phyloP scores from a whole-genome alignment of 441 rosid genomes.

The Corymbia calophylla region DNA sequence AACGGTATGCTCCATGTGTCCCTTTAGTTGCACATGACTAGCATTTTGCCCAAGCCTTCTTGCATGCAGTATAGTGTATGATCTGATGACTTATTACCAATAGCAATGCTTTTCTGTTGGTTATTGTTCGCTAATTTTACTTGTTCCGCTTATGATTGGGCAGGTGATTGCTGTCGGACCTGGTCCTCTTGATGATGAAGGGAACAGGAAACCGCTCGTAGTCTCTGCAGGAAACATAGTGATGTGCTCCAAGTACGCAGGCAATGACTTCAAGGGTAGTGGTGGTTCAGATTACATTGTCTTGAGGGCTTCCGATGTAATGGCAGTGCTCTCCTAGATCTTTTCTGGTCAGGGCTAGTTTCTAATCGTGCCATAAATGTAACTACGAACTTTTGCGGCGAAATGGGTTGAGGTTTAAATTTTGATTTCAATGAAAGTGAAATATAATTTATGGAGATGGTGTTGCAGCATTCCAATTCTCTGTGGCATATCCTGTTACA shows the following conservation, averaged over 20 bases:
- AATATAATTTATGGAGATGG: background rate
- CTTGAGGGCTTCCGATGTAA: slow-evolving; percentile 74
- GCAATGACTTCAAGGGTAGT: slow-evolving; percentile 81
- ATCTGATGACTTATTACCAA: background rate
- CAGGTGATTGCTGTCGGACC: slow-evolving; percentile 89
- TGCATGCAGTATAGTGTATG: background rate
- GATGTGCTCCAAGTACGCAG: slow-evolving; percentile 84
- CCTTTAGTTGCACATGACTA: background rate
- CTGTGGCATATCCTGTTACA: background rate
- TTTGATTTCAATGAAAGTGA: slow-evolving; percentile 5
- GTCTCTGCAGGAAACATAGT: slow-evolving; percentile 66
- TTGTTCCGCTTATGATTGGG: background rate
- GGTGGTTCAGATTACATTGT: slow-evolving; percentile 80
- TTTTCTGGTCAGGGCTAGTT: background rate
- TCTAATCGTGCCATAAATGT: background rate
- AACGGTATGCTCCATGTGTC: slow-evolving; percentile 30
- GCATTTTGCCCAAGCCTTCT: background rate
- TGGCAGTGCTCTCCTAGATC: slow-evolving; percentile 80
- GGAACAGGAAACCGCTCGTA: slow-evolving; percentile 42
- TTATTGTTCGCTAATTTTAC: background rate
- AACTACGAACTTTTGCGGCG: slow-evolving; percentile 18
- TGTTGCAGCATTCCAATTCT: background rate
- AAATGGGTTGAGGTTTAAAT: slow-evolving; percentile 10
- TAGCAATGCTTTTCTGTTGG: background rate
- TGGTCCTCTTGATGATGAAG: slow-evolving; percentile 79